Base-by-base conservation (phyloP, 1,139 yeast species). In the Kazachstania sp. region DNA sequence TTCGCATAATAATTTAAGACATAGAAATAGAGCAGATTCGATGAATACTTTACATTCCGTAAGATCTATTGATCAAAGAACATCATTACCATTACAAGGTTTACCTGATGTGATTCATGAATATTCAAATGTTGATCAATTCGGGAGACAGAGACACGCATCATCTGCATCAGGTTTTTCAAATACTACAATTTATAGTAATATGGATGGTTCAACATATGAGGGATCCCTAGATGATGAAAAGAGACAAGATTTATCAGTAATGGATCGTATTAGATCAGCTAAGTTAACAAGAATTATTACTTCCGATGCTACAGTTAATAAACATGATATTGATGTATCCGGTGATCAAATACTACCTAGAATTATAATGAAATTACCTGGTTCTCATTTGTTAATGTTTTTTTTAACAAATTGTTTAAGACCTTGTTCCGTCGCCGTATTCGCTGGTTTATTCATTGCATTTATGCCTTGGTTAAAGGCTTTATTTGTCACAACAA, bases 391-490 rank as follows among this genome's bases (percentile, higher is more conserved):
- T 35, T 52, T 58, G 15, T 26, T 61, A 3, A 56, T 66, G 12
- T 67, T 68, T 44, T 66, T 74, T 49, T 13, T 73, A 2, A 75
- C 74, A 56, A 87, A 86, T 64, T 75, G 88, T 52, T 58, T 73
- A 39, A 73, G 94, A n/a, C 94, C 95, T 0, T 80, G 81, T 41
- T 81, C 94, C 1, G 56, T 81, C 37, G 71, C 90, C 1, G 75
- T 86, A 40, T 71, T 87, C 2, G 41, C 78, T 0, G 73, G 92
- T 1, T 65, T 88, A 43, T 70, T 74, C 4, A 70, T 86, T 26
- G 79, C 94, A 16, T 85, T 90, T 85, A 73, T 92, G 15, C 96
- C 96, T 1, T 90, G 95, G 71, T 71, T 87, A 12, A 83, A 85
- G 58, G 86, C 94, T 1, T 71, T 88, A 30, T 90, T 90, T 63